Evolutionary conservation across 2,329 filamentous ascomycete genomes (phyloP), one percentile per base, ranked within the genome.

Genomic region (Samsoniella hepiali): DNA sequence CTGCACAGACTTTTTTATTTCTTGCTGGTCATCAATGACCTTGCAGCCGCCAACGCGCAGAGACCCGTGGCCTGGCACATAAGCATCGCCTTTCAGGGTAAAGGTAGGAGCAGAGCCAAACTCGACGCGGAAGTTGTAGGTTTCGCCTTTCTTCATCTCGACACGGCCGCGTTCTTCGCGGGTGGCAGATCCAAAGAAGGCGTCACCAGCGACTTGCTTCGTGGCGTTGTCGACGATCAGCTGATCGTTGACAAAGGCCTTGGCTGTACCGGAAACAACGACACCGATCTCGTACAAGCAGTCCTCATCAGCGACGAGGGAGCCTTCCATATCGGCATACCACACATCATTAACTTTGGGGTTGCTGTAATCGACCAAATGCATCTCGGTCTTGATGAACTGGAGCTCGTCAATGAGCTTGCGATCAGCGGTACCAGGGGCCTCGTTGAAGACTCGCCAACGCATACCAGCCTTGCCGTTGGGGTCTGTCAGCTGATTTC

Each of bases 191-290:
- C 88, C 85, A 65, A 89, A 87, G 78, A 90, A 90, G 4, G 84
- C 82, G 53, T 86, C 83, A 11, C 87, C 86, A 31, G 83, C 81
- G 22, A 75, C 71, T 72, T 90, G 88, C 64, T 86, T 84, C 56
- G 85, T 87, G 22, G 82, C 81, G 69, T 90, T 89, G 74, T 90
- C 86, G 27, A 90, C 82, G 36, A 90, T 78, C 3, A 88, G 75
- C 64, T 86, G 76, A 64, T 78, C 86, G 66, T 90, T 83, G 62
- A 90, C 80, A 67, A 82, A 87, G 11, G 90, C 78, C 67, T 84
- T 85, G n/a, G 86, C 87, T 1, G 85, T 87, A 32, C 88, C 88
- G 50, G 82, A 83, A 8, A 90, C 87, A 5, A 85, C 84, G 32
- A 89, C 77, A n/a, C 87, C 84, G 63, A 91, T 83, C 69, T 90